These are phyloP conservation scores for Letharia columbiana DNA, from an alignment of 495 filamentous ascomycete genomes.

Conservation along the genomic window DNA sequence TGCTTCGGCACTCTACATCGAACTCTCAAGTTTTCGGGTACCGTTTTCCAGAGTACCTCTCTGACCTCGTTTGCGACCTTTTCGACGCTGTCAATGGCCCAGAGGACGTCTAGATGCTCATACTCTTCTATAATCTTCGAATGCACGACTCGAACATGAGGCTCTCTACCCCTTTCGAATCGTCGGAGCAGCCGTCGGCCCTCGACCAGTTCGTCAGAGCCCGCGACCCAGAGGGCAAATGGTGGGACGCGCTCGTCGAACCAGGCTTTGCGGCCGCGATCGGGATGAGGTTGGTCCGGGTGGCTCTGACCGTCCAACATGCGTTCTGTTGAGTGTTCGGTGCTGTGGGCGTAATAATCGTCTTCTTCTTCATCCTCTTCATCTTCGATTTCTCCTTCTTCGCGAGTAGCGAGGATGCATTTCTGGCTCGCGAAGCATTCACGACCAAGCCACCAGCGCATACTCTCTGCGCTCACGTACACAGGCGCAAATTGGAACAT, in stretches of 20 bases:
- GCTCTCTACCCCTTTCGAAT: conserved; percentile 72
- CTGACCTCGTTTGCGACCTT: conserved; percentile 74
- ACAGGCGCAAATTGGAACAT: conserved; percentile 91
- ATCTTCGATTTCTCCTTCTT: conserved; percentile 57
- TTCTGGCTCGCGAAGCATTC: conserved; percentile 87
- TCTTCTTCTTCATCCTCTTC: conserved; percentile 41
- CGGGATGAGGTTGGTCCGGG: background rate
- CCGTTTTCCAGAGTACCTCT: conserved; percentile 75
- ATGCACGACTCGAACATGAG: conserved; percentile 72
- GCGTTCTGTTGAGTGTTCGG: conserved; percentile 14
- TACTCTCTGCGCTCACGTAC: conserved; percentile 81
- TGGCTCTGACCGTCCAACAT: conserved; percentile 4
- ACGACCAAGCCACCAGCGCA: conserved; percentile 92
- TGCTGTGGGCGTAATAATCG: conserved; percentile 22
- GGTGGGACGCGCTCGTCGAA: conserved; percentile 73
- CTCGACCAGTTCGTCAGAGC: conserved; percentile 77
- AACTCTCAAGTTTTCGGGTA: conserved; percentile 29
- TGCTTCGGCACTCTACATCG: background rate
- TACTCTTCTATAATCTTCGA: conserved; percentile 79
- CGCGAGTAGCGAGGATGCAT: conserved; percentile 76
- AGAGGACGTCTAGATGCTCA: conserved; percentile 92
- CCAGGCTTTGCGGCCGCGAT: conserved; percentile 51
- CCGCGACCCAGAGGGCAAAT: conserved; percentile 82
- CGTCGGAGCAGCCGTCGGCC: conserved; percentile 63
- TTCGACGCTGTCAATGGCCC: conserved; percentile 85